Base-by-base conservation (phyloP, 768 basidiomycete genomes). In the Panus rudis region DNA sequence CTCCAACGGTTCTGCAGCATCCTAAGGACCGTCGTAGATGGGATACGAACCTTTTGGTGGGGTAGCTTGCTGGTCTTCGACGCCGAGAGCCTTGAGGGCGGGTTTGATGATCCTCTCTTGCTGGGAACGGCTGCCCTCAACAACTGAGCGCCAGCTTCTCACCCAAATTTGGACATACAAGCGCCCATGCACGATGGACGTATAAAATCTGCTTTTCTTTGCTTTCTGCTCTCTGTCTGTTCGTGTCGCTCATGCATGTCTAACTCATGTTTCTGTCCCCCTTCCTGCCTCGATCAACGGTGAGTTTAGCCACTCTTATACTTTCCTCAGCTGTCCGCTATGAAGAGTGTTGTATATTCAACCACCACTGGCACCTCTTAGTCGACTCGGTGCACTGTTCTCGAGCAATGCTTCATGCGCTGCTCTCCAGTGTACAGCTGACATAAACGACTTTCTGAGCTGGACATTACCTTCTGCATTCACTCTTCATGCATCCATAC, bases 311-410 rank as follows among this genome's bases (percentile, higher is more conserved):
- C 28, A 38, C 32, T 32, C 52, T 52, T 63, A 66, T 44, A 21
- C 27, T 44, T 42, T 39, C 28, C 65, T 66, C 17, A 17, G 22
- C 28, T 22, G 46, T 32, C 34, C 24, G 53, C 69, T 53, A 73
- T 77, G 86, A 89, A 75, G 86, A 89, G 86, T 75, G 84, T 88
- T 85, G 84, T 76, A 70, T 59, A 57, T 56, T 61, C 81, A 76
- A 73, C 73, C 71, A 64, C 57, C 42, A 75, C 77, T 89, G 85
- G 86, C 84, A 87, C 85, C 86, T 89, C 85, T 87, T 88, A 88
- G 85, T 86, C 80, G 82, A 89, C 75, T 60, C 79, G 77, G 62
- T 68, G 53, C 70, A 60, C 61, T 47, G 46, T 58, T 58, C 53
- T 55, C 49, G 56, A 41, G 49, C 49, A 50, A n/a, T n/a, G n/a